Evolutionary conservation across 805 yeast species (phyloP).

Genomic region (Debaryomyces hansenii): DNA sequence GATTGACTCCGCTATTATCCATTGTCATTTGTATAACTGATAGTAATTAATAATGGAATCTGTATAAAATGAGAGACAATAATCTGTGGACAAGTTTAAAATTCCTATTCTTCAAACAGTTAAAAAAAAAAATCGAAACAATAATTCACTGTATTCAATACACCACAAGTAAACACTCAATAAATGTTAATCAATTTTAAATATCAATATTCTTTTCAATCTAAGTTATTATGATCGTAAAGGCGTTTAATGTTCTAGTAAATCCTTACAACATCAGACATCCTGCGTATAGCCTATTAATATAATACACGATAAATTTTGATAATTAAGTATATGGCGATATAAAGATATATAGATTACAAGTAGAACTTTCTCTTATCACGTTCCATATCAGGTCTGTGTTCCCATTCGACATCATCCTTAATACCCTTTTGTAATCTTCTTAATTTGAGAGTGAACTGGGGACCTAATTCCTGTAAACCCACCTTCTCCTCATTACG

Average conservation of each 20-base stretch:
- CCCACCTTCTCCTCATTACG: constrained; percentile 91
- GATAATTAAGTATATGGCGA: constrained; percentile 7
- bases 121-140: constrained; percentile 24
- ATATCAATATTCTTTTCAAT: not conserved
- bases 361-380: constrained; percentile 91
- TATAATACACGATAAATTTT: not conserved
- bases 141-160: constrained; percentile 7
- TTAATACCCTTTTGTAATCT: constrained; percentile 88
- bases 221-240: not conserved
- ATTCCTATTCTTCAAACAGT: constrained; percentile 4
- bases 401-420: constrained; percentile 96
- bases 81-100: constrained; percentile 21
- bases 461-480: constrained; percentile 94
- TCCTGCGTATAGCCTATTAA: not conserved
- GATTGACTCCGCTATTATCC: constrained; percentile 69
- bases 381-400: constrained; percentile 92
- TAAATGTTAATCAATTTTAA: not conserved
- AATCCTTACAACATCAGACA: not conserved
- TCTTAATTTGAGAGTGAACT: constrained; percentile 85
- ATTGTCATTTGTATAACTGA: constrained; percentile 31
- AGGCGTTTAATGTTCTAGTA: not conserved
- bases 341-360: constrained; percentile 27
- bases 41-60: not conserved
- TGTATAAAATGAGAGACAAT: constrained; percentile 11
- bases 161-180: not conserved